Evolutionary conservation across 2,329 filamentous ascomycete genomes (phyloP).

Genomic region (Paraphoma sp.): DNA sequence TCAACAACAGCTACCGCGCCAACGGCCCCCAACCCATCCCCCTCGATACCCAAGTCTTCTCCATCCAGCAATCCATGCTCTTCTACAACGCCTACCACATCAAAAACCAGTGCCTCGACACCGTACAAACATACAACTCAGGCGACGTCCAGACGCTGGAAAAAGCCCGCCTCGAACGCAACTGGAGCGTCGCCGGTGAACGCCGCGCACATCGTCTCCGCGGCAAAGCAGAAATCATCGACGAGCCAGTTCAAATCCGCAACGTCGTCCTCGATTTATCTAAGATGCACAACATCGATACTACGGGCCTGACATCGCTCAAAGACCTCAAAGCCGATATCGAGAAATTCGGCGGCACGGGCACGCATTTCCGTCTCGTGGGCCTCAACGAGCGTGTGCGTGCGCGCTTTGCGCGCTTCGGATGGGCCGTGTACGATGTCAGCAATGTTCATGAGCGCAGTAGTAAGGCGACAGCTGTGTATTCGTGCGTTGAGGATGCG

Average conservation of each 20-base stretch:
- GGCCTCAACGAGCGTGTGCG: slow-evolving; percentile 54
- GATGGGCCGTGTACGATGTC: slow-evolving; percentile 33
- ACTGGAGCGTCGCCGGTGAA: slow-evolving; percentile 62
- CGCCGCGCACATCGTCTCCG: slow-evolving; percentile 57
- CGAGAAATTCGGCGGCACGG: slow-evolving; percentile 56
- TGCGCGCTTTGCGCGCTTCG: slow-evolving; percentile 41
- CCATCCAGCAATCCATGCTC: slow-evolving; percentile 64
- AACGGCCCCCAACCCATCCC: slow-evolving; percentile 33
- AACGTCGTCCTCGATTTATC: slow-evolving; percentile 62
- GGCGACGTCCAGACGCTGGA: slow-evolving; percentile 48
- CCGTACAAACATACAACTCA: slow-evolving; percentile 56
- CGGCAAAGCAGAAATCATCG: slow-evolving; percentile 42
- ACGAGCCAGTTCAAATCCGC: slow-evolving; percentile 50
- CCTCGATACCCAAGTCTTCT: slow-evolving; percentile 62
- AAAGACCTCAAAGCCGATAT: slow-evolving; percentile 58
- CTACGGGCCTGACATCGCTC: slow-evolving; percentile 59
- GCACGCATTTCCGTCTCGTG: slow-evolving; percentile 57
- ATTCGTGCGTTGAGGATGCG: slow-evolving; percentile 10
- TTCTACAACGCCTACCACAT: slow-evolving; percentile 67
- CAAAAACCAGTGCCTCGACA: slow-evolving; percentile 59
- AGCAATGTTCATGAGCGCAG: background rate
- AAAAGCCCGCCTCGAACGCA: slow-evolving; percentile 51
- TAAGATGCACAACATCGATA: slow-evolving; percentile 61
- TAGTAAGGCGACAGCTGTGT: slow-evolving; percentile 19
- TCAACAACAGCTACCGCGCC: slow-evolving; percentile 10